Percentiles rank a stretch among this genome's conserved stretches.
phyloP scores from a whole-genome alignment of 345 rosid genomes.

The Brassica nigra region DNA sequence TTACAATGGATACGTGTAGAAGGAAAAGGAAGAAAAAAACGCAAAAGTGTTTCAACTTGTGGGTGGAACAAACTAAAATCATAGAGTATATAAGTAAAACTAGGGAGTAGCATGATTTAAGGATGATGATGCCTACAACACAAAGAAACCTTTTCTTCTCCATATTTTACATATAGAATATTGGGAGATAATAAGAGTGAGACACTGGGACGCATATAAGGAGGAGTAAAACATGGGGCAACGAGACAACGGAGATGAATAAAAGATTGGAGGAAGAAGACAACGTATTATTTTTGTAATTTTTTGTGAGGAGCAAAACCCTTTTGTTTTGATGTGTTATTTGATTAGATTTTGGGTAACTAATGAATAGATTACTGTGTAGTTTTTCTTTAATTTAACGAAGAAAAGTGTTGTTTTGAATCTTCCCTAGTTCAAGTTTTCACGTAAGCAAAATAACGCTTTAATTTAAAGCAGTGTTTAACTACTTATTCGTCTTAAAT shows the following conservation, averaged over 20 bases:
- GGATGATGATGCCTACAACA: constrained; percentile 37
- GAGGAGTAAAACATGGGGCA: constrained; percentile 42
- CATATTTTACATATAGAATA: constrained; percentile 24
- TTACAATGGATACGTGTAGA: neutral
- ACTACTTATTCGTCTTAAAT: neutral
- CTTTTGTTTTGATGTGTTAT: constrained; percentile 33
- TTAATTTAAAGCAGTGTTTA: neutral
- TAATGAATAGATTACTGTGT: constrained; percentile 30
- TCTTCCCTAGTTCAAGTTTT: constrained; percentile 8
- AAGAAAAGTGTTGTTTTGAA: constrained; percentile 34
- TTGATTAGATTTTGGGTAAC: constrained; percentile 31
- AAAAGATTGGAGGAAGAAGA: constrained; percentile 32
- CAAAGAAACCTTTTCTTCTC: constrained; percentile 38
- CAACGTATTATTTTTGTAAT: constrained; percentile 26
- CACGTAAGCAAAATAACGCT: constrained; percentile 7
- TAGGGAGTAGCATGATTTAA: constrained; percentile 43
- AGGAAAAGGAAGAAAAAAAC: neutral
- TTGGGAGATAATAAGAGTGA: constrained; percentile 25
- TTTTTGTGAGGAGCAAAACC: constrained; percentile 9
- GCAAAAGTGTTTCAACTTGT: neutral
- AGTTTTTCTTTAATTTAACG: neutral
- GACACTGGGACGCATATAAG: constrained; percentile 37
- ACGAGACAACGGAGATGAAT: constrained; percentile 18
- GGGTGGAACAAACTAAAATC: constrained; percentile 26
- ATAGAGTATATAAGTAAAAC: constrained; percentile 29